Base-by-base conservation (phyloP, 345 rosid species). In the Moricandia moricandioides region DNA sequence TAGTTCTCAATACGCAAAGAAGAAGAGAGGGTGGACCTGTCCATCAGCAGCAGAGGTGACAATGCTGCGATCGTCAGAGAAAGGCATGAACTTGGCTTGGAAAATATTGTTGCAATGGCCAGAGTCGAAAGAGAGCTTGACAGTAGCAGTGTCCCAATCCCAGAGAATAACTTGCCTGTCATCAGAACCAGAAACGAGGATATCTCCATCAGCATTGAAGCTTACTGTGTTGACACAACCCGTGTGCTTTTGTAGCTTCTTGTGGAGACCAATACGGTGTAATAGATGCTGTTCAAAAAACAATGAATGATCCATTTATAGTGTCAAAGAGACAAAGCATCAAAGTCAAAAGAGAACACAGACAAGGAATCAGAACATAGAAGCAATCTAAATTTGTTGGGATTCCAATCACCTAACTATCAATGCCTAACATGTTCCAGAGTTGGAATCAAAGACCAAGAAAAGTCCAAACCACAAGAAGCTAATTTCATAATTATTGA, bases 21-120 rank as follows among this genome's bases (percentile, higher is more conserved):
- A 51, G 24, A 51, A 8, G 9, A 51, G 31, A n/a, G 26, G 12
- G 57, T 3, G 3, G 63, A 89, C 97, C 99, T 92, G 84, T 16
- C 92, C 93, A 79, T 90, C 99, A 13, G 97, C 92, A 73, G 92
- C 96, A 81, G 90, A 88, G 1, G 97, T 90, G 74, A 94, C 92
- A 37, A 92, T 85, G 81, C 81, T 86, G 33, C 82, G 85, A 62
- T 94, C 93, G 76, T 85, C 88, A 0, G 97, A 71, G 73, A 72
- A 85, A 40, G 97, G 96, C 97, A 90, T 86, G 63, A 90, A 72
- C 56, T 87, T 86, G 27, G 97, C 97, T 75, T 95, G 97, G 72
- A 92, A 92, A 14, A 88, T 85, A 78, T 90, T 90, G 67, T 67
- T 62, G 56, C 0, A 1, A 51, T 94, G 98, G 62, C 92, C 96